phyloP scores from a whole-genome alignment of 2,329 filamentous ascomycete species.

The Tolypocladium nubicola region DNA sequence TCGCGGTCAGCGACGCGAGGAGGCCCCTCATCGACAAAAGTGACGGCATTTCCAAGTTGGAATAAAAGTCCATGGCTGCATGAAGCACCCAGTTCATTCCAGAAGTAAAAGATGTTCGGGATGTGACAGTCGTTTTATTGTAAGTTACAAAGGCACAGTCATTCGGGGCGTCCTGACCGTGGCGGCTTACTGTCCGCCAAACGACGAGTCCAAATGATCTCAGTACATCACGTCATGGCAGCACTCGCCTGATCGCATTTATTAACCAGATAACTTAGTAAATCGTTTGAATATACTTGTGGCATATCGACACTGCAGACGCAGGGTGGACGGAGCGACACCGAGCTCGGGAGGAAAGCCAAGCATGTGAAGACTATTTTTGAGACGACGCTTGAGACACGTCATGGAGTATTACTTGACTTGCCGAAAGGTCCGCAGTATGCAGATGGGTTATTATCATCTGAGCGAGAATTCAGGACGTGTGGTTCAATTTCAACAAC shows the following conservation, averaged over 20 bases:
- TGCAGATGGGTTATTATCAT: background rate
- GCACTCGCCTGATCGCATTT: background rate
- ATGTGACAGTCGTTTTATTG: background rate
- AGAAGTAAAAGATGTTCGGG: background rate
- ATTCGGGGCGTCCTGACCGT: background rate
- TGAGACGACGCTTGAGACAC: no score
- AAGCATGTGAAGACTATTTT: no score
- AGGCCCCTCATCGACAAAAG: background rate
- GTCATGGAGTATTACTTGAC: background rate
- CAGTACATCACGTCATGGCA: background rate
- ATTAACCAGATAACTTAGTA: no score
- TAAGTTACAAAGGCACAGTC: background rate
- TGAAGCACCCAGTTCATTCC: background rate
- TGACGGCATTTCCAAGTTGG: background rate
- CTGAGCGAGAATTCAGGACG: background rate
- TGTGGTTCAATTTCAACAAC: background rate
- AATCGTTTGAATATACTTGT: no score
- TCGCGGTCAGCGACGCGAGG: background rate
- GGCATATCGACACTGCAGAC: no score
- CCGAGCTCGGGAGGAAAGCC: no score
- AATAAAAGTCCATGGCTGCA: background rate
- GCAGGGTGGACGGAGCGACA: no score
- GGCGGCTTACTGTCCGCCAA: background rate
- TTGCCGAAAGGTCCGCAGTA: background rate
- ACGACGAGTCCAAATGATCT: no score